Conservation (phyloP, 441 rosid species). For the Eutrema salsugineum region DNA sequence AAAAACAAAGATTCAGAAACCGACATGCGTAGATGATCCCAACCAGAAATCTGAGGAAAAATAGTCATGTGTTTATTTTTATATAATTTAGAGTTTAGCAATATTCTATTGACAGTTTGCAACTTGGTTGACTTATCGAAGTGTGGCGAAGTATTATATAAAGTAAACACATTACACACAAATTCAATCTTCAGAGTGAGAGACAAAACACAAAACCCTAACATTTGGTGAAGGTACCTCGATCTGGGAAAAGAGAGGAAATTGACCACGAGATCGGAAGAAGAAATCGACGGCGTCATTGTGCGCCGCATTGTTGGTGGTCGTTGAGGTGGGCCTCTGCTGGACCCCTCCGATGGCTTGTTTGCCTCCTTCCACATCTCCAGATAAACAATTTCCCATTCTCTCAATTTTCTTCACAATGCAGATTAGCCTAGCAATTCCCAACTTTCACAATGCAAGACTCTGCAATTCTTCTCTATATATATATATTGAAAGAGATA, state of each 20-base stretch:
- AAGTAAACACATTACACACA: background rate
- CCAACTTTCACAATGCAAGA: background rate
- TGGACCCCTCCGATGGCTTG: conserved; percentile 61
- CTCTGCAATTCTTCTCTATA: background rate
- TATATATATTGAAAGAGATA: background rate
- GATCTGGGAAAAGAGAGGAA: conserved; percentile 49
- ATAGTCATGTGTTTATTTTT: background rate
- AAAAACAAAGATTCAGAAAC: too few relatives aligned
- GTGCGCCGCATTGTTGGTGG: conserved; percentile 25
- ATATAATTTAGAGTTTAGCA: background rate
- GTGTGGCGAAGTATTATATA: background rate
- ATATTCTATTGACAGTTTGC: background rate
- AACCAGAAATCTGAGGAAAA: background rate
- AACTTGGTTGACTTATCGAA: background rate
- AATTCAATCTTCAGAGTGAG: background rate
- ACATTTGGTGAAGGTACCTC: conserved; percentile 38
- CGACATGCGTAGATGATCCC: background rate
- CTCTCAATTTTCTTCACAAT: background rate
- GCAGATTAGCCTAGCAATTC: background rate
- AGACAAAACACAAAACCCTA: background rate
- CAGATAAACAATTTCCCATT: conserved; percentile 54
- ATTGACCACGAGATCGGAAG: conserved; percentile 47
- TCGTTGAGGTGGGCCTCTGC: conserved; percentile 24
- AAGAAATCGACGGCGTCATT: conserved; percentile 71
- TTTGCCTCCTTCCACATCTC: conserved; percentile 59